phyloP scores from a whole-genome alignment of 768 basidiomycete genomes.

The Collybia sp. region DNA sequence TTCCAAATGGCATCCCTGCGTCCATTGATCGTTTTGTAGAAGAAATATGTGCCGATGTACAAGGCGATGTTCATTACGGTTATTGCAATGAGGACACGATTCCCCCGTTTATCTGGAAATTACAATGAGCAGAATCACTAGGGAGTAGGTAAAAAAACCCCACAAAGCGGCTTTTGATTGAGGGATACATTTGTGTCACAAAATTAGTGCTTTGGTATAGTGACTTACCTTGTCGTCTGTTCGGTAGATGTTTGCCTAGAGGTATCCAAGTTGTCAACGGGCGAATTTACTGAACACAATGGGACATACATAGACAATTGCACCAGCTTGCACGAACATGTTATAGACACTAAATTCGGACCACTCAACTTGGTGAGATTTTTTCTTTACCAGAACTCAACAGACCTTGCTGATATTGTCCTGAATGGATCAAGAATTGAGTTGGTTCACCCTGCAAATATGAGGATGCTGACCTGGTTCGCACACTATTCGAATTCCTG shows the following conservation, averaged over 20 bases:
- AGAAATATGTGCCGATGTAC: conserved; percentile 47
- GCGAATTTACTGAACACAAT: neutral
- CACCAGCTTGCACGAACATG: conserved; percentile 34
- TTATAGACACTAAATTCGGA: neutral
- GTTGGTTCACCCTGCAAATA: conserved; percentile 39
- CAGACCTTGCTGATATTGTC: conserved; percentile 11
- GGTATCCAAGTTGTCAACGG: conserved; percentile 10
- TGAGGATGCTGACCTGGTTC: conserved; percentile 11
- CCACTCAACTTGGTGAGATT: conserved; percentile 35
- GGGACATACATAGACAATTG: neutral
- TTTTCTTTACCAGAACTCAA: conserved; percentile 55
- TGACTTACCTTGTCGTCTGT: conserved; percentile 46
- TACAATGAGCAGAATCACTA: neutral
- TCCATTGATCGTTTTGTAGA: conserved; percentile 49
- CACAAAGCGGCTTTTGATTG: neutral
- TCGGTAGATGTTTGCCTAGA: conserved; percentile 56
- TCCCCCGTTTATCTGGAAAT: conserved; percentile 51
- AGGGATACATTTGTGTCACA: neutral
- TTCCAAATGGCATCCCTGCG: conserved; percentile 49
- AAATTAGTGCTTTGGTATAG: neutral
- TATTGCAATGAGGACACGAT: conserved; percentile 50
- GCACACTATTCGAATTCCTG: conserved; percentile 25
- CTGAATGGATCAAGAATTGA: conserved; percentile 16
- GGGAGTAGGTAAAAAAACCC: no score
- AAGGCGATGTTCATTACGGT: conserved; percentile 47